These are phyloP conservation scores for Cyphellophora attinorum DNA, from an alignment of 2,329 filamentous ascomycete species.

Conservation along the genomic window DNA sequence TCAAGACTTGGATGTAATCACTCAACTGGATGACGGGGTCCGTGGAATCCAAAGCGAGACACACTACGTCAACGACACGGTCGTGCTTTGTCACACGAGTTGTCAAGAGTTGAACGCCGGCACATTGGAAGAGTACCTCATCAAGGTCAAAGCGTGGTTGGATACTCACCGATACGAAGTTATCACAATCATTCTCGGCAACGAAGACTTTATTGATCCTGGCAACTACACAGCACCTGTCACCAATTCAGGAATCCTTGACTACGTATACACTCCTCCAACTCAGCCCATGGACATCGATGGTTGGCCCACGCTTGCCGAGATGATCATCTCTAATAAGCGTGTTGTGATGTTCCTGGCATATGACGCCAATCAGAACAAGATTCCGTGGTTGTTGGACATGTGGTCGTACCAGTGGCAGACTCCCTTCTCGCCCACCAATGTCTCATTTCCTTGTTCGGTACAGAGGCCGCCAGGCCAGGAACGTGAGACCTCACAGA, in stretches of 20 bases:
- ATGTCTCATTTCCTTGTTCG: constrained; percentile 65
- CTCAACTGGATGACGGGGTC: constrained; percentile 67
- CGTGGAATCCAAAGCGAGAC: constrained; percentile 52
- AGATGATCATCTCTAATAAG: constrained; percentile 62
- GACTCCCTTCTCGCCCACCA: constrained; percentile 69
- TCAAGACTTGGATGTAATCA: constrained; percentile 56
- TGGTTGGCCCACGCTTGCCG: constrained; percentile 75
- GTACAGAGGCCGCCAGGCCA: constrained; percentile 62
- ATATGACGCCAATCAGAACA: constrained; percentile 69
- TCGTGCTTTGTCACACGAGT: constrained; percentile 76
- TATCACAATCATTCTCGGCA: constrained; percentile 76
- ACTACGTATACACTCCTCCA: constrained; percentile 65
- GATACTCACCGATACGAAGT: constrained; percentile 72
- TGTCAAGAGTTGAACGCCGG: constrained; percentile 77
- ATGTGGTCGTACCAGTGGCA: constrained; percentile 87
- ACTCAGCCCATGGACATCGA: constrained; percentile 59
- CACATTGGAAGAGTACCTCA: constrained; percentile 64
- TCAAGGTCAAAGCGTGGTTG: constrained; percentile 63
- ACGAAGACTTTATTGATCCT: constrained; percentile 62
- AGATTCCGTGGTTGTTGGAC: constrained; percentile 75
- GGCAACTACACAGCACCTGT: constrained; percentile 59
- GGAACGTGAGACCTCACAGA: constrained; percentile 36
- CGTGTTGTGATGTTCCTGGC: constrained; percentile 75
- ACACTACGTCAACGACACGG: constrained; percentile 44
- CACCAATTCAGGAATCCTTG: constrained; percentile 58